These are phyloP conservation scores for Plantago coronopus DNA, from an alignment of 305 asterid genomes.

Conservation along the genomic window DNA sequence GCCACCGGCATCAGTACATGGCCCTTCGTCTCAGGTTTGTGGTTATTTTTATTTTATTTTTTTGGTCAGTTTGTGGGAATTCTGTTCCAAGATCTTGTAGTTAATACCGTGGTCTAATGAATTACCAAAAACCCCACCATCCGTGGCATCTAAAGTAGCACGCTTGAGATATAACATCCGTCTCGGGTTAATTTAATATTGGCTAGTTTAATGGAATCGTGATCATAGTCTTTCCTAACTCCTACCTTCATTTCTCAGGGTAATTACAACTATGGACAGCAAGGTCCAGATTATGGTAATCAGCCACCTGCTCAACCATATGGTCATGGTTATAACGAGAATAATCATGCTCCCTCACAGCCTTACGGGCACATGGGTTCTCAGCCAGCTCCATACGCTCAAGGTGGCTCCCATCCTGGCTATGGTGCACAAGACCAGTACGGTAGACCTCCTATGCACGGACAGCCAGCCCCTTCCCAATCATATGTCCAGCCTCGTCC, in stretches of 20 bases:
- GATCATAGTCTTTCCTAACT: not conserved
- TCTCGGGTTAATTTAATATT: not conserved
- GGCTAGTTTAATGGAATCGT: not conserved
- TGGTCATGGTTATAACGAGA: slow-evolving; percentile 75
- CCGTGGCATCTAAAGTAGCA: no score
- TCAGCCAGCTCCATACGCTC: slow-evolving; percentile 65
- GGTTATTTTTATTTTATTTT: slow-evolving; percentile 1
- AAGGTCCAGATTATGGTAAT: slow-evolving; percentile 69
- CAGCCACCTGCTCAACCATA: slow-evolving; percentile 68
- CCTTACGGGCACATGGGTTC: slow-evolving; percentile 73
- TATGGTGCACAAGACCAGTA: slow-evolving; percentile 70
- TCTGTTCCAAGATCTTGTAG: no score
- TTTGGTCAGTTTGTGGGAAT: not conserved
- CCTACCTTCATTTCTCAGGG: slow-evolving; percentile 39
- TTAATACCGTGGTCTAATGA: no score
- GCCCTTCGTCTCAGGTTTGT: slow-evolving; percentile 72
- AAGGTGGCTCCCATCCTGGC: slow-evolving; percentile 48
- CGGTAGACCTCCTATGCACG: slow-evolving; percentile 59
- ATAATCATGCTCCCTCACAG: slow-evolving; percentile 48
- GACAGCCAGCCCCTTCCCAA: slow-evolving; percentile 58
- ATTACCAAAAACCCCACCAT: no score
- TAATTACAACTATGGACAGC: slow-evolving; percentile 73
- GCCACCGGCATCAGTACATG: slow-evolving; percentile 70
- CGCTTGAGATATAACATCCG: not conserved
- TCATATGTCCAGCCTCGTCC: slow-evolving; percentile 77